phyloP scores from a whole-genome alignment of 2,329 filamentous ascomycete species.

The Aspergillus sp. region DNA sequence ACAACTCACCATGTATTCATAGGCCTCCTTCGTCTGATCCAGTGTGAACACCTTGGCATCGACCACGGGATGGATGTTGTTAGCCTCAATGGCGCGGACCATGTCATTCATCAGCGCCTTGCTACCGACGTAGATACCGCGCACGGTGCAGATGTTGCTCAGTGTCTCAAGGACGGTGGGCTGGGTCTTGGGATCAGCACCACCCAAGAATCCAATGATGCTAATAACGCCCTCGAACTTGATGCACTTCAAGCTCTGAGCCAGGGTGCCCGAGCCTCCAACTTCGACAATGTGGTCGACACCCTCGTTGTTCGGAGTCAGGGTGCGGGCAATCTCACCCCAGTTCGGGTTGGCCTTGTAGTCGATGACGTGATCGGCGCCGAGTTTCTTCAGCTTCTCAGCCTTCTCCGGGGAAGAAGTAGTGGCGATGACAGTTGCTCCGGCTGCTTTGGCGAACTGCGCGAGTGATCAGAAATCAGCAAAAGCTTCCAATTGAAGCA shows the following conservation, averaged over 20 bases:
- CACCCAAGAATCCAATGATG: slow-evolving; percentile 59
- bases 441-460: slow-evolving; percentile 50
- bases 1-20: slow-evolving; percentile 49
- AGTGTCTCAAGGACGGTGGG: slow-evolving; percentile 54
- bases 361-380: slow-evolving; percentile 60
- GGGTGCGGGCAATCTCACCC: slow-evolving; percentile 55
- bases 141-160: slow-evolving; percentile 52
- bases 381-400: slow-evolving; percentile 51
- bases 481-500: background rate
- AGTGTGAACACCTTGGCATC: slow-evolving; percentile 57
- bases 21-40: slow-evolving; percentile 52
- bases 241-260: slow-evolving; percentile 54
- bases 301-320: slow-evolving; percentile 51
- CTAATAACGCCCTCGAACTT: slow-evolving; percentile 54
- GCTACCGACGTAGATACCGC: slow-evolving; percentile 57
- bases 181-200: slow-evolving; percentile 43
- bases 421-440: slow-evolving; percentile 57
- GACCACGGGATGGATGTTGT: slow-evolving; percentile 58
- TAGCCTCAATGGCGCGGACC: slow-evolving; percentile 57
- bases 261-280: slow-evolving; percentile 62
- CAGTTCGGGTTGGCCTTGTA: slow-evolving; percentile 59
- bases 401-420: slow-evolving; percentile 57
- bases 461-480: background rate
- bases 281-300: slow-evolving; percentile 65
- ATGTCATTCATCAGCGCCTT: slow-evolving; percentile 58